Evolutionary conservation across 495 filamentous ascomycete genomes (phyloP).

Genomic region (Evansstolkia leycettana): DNA sequence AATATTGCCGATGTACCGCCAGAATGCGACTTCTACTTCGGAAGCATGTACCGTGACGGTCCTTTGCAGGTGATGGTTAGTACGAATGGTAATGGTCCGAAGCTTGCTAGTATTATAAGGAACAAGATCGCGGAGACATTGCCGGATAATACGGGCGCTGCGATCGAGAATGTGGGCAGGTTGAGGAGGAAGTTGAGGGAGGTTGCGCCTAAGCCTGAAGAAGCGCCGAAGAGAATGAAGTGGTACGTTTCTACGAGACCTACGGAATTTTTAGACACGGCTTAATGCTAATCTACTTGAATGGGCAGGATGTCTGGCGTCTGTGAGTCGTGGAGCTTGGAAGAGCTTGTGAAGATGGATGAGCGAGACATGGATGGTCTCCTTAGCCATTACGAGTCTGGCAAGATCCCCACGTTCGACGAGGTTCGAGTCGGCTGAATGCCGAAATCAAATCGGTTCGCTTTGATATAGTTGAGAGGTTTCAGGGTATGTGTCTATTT

Average conservation of each 20-base stretch:
- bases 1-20: conserved; percentile 96
- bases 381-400: conserved; percentile 52
- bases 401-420: conserved; percentile 26
- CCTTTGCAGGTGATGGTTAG: conserved; percentile 96
- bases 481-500: neutral
- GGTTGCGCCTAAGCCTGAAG: conserved; percentile 55
- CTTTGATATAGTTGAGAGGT: neutral
- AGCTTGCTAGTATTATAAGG: conserved; percentile 76
- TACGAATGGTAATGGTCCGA: conserved; percentile 93
- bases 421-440: conserved; percentile 16
- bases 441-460: neutral
- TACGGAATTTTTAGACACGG: neutral
- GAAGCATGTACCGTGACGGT: conserved; percentile 85
- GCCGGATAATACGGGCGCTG: conserved; percentile 65
- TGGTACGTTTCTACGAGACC: conserved; percentile 42
- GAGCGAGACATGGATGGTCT: conserved; percentile 76
- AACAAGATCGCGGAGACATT: conserved; percentile 67
- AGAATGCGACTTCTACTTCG: conserved; percentile 98
- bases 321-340: conserved; percentile 75
- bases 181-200: conserved; percentile 68
- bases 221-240: conserved; percentile 83
- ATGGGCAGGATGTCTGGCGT: conserved; percentile 67
- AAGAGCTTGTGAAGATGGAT: conserved; percentile 74
- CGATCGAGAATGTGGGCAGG: conserved; percentile 70
- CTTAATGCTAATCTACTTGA: no score